phyloP scores from a whole-genome alignment of 352 stramenopile genomes.

The Phytopythium vexans region DNA sequence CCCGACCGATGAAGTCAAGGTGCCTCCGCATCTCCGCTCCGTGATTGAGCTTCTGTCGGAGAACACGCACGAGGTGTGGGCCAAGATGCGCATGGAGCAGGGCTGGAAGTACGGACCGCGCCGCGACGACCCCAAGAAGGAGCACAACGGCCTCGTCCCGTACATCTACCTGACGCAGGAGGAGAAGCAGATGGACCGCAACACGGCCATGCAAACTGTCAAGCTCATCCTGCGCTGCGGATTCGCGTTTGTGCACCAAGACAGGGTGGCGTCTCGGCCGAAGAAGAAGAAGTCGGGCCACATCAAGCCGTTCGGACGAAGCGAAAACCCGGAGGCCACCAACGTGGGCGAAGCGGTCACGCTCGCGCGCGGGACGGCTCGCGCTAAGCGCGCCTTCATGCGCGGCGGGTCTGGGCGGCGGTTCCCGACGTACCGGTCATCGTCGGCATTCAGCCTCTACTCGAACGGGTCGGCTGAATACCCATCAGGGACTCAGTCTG shows the following conservation, averaged over 20 bases:
- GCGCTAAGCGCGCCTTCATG: conserved; percentile 64
- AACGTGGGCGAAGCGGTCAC: conserved; percentile 54
- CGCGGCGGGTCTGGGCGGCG: conserved; percentile 10
- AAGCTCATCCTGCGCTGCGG: conserved; percentile 76
- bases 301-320: conserved; percentile 59
- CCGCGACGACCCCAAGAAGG: conserved; percentile 59
- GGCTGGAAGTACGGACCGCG: conserved; percentile 73
- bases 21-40: conserved; percentile 52
- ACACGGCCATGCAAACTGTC: conserved; percentile 80
- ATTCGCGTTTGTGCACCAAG: conserved; percentile 63
- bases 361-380: conserved; percentile 34
- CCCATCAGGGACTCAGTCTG: not conserved
- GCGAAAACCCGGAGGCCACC: conserved; percentile 52
- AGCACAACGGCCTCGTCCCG: conserved; percentile 73
- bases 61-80: conserved; percentile 84
- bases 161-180: conserved; percentile 79
- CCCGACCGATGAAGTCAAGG: conserved; percentile 55
- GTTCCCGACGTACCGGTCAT: conserved; percentile 25
- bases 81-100: conserved; percentile 76
- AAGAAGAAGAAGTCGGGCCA: conserved; percentile 40
- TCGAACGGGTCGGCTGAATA: conserved; percentile 9
- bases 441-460: conserved; percentile 25
- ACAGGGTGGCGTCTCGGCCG: conserved; percentile 35
- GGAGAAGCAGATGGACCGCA: conserved; percentile 83
- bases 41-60: conserved; percentile 74